phyloP scores from a whole-genome alignment of 495 filamentous ascomycete genomes.

The Talaromyces stipitatus region DNA sequence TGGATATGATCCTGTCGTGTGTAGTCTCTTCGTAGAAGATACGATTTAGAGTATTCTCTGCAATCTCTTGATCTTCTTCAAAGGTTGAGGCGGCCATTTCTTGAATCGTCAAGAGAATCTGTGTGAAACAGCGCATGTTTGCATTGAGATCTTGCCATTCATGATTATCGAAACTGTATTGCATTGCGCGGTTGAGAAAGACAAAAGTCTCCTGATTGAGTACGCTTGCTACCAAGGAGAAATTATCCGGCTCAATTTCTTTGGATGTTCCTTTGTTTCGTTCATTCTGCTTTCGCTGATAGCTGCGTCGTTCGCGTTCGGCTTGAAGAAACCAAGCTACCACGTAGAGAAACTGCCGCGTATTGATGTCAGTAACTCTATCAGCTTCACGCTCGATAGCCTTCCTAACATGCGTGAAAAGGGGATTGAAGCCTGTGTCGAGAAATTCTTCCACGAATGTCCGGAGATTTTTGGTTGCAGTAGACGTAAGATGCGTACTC shows the following conservation, averaged over 20 bases:
- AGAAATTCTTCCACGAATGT: slow-evolving; percentile 89
- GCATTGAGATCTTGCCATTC: slow-evolving; percentile 80
- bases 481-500: slow-evolving; percentile 54
- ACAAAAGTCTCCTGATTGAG: slow-evolving; percentile 91
- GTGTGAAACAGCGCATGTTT: slow-evolving; percentile 79
- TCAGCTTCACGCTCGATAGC: slow-evolving; percentile 87
- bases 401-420: slow-evolving; percentile 78
- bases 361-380: slow-evolving; percentile 66
- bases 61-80: slow-evolving; percentile 95
- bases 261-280: slow-evolving; percentile 28
- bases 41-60: slow-evolving; percentile 92
- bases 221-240: slow-evolving; percentile 78
- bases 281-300: slow-evolving; percentile 34
- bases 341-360: slow-evolving; percentile 83
- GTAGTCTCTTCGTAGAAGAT: slow-evolving; percentile 98
- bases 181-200: slow-evolving; percentile 75
- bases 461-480: slow-evolving; percentile 64
- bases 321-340: slow-evolving; percentile 92
- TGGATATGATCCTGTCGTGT: slow-evolving; percentile 74
- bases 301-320: slow-evolving; percentile 65
- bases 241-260: slow-evolving; percentile 62
- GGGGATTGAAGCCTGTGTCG: slow-evolving; percentile 91
- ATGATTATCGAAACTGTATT: slow-evolving; percentile 69
- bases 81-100: slow-evolving; percentile 80
- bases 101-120: slow-evolving; percentile 79